These are phyloP conservation scores for Melanogaster broomeanus DNA, from an alignment of 768 basidiomycete genomes.

Conservation along the genomic window DNA sequence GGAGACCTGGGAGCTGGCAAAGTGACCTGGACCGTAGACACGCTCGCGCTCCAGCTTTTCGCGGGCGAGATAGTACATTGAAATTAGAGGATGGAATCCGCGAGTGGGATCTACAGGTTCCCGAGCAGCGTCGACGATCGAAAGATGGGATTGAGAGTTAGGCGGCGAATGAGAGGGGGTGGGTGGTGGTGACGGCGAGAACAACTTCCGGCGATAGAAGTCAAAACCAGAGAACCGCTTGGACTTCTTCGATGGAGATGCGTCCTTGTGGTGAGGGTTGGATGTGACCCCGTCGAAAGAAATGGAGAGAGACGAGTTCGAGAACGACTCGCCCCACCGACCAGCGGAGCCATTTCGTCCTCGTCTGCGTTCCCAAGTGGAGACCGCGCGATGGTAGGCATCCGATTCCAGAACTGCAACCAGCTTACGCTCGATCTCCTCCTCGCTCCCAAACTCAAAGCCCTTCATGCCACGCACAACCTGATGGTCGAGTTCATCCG, in stretches of 20 bases:
- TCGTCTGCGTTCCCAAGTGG: constrained; percentile 77
- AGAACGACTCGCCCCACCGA: constrained; percentile 56
- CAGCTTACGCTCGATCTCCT: constrained; percentile 80
- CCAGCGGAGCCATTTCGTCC: constrained; percentile 41
- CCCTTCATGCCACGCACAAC: constrained; percentile 92
- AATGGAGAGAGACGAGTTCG: constrained; percentile 69
- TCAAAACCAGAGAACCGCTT: constrained; percentile 96
- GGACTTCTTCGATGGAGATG: constrained; percentile 55
- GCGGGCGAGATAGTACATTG: constrained; percentile 94
- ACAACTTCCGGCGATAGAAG: constrained; percentile 89
- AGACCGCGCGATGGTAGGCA: constrained; percentile 68
- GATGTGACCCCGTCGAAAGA: constrained; percentile 53
- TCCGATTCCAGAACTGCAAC: constrained; percentile 76
- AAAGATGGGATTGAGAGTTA: constrained; percentile 56
- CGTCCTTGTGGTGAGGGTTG: constrained; percentile 42
- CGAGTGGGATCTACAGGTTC: constrained; percentile 78
- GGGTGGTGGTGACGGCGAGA: constrained; percentile 54
- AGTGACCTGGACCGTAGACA: constrained; percentile 91
- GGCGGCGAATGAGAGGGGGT: constrained; percentile 65
- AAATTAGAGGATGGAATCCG: constrained; percentile 93
- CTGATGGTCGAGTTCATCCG: constrained; percentile 84
- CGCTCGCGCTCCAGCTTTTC: constrained; percentile 95
- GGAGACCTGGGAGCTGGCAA: constrained; percentile 88
- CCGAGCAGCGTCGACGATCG: constrained; percentile 47
- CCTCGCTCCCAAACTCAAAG: constrained; percentile 92